Evolutionary conservation across 345 rosid genomes (phyloP).

Genomic region (Xanthoceras sorbifolium): DNA sequence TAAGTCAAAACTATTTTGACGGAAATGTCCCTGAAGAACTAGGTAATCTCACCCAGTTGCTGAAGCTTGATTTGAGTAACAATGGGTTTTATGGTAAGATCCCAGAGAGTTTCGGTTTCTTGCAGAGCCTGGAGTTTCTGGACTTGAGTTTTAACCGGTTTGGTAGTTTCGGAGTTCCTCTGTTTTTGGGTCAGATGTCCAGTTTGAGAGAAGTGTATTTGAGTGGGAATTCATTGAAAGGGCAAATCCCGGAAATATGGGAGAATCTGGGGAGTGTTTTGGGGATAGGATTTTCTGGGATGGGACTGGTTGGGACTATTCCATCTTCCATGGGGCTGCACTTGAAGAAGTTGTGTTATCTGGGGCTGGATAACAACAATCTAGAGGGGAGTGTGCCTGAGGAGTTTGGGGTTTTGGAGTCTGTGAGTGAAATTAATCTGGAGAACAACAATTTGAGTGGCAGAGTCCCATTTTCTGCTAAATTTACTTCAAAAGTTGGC

Average conservation of each 20-base stretch:
- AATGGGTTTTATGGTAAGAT: slow-evolving; percentile 50
- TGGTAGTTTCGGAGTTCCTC: slow-evolving; percentile 55
- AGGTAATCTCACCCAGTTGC: slow-evolving; percentile 45
- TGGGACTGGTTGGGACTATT: slow-evolving; percentile 54
- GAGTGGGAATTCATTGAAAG: slow-evolving; percentile 70
- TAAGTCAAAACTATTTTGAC: slow-evolving; percentile 48
- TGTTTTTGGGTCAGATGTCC: slow-evolving; percentile 44
- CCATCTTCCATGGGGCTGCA: slow-evolving; percentile 56
- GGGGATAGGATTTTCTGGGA: slow-evolving; percentile 58
- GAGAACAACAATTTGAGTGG: slow-evolving; percentile 72
- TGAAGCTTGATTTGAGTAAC: slow-evolving; percentile 67
- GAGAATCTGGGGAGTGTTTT: slow-evolving; percentile 44
- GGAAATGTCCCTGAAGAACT: slow-evolving; percentile 46
- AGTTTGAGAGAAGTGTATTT: slow-evolving; percentile 46
- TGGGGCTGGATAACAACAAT: slow-evolving; percentile 61
- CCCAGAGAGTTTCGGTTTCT: slow-evolving; percentile 40
- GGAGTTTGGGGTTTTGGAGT: slow-evolving; percentile 46
- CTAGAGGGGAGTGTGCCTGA: slow-evolving; percentile 57
- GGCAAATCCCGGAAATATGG: slow-evolving; percentile 65
- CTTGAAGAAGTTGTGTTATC: slow-evolving; percentile 41
- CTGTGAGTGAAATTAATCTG: slow-evolving; percentile 51
- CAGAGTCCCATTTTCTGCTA: slow-evolving; percentile 44
- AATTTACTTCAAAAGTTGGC: slow-evolving; percentile 44
- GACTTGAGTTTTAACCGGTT: slow-evolving; percentile 63
- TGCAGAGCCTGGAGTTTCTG: slow-evolving; percentile 49